Base-by-base conservation (phyloP, 2,329 filamentous ascomycete genomes). In the Scopulariopsis brevicaulis region DNA sequence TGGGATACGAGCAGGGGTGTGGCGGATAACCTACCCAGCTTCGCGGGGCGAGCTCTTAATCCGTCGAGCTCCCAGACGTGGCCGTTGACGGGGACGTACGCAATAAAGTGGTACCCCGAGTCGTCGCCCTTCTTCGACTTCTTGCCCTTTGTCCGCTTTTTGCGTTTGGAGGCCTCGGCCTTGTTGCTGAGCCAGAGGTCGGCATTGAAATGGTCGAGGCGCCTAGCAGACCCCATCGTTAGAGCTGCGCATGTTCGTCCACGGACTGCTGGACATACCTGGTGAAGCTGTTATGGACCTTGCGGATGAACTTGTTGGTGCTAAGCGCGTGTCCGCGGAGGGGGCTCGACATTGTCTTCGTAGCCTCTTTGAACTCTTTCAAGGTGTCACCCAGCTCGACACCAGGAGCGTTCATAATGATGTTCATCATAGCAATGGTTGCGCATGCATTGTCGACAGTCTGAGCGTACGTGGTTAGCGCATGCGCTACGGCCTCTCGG, bases 381-480 rank as follows among this genome's bases (percentile, higher is more conserved):
- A 97, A 78, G 60, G 85, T 77, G n/a, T 82, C 72, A 4, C 91
- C 90, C 6, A 96, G 78, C 12, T 83, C 73, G 3, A 90, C 71
- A 0, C 75, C 76, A 0, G 82, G 74, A 25, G 85, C 79, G 67
- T 97, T 97, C 82, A 96, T 95, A 66, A 96, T 75, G 60, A 96
- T 96, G 65, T 97, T 97, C 64, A 96, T 80, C 63, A 97, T 77
- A 3, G 94, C 91, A 53, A 96, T 83, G n/a, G 90, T 94, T 22
- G 90, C 94, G 71, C 94, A 99, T 28, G 90, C 87, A 70, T 96
- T 96, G 58, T 82, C 79, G 0, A 84, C 86, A 1, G 89, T 90
- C 86, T 93, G 61, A 12, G 15, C n/a, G 28, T 32, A 28, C 46
- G 65, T 61, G 40, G 43, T 7, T 53, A 56, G 24, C n/a, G 20